Conservation (phyloP, 345 rosid species). For the Citropsis articulata region DNA sequence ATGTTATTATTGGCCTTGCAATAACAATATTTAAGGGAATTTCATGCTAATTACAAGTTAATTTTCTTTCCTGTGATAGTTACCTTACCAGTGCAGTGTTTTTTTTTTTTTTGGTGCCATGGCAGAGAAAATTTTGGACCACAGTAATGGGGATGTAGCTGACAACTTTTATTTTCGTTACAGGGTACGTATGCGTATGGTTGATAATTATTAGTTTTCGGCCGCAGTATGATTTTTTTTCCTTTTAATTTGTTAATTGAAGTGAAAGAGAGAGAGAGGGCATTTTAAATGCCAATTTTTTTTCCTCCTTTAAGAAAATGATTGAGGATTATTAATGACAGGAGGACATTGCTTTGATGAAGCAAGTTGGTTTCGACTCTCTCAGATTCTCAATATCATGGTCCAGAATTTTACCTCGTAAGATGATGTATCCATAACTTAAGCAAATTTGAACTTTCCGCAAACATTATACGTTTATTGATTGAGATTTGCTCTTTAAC, state of each 20-base stretch:
- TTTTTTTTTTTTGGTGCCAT: not conserved
- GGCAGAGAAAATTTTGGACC: constrained; percentile 36
- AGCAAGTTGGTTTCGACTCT: constrained; percentile 37
- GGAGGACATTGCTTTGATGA: constrained; percentile 43
- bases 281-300: not conserved
- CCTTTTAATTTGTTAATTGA: not conserved
- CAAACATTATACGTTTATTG: not conserved
- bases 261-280: not conserved
- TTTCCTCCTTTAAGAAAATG: not conserved
- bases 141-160: constrained; percentile 43
- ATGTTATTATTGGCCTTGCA: too few relatives aligned
- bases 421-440: constrained; percentile 3
- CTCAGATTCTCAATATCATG: constrained; percentile 54
- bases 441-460: not conserved
- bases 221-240: not conserved
- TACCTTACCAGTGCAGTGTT: not conserved
- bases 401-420: constrained; percentile 51
- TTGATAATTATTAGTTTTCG: not conserved
- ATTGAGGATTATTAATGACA: constrained; percentile 1
- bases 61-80: not conserved
- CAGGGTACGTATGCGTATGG: constrained; percentile 21
- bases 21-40: too few relatives aligned
- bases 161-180: constrained; percentile 34
- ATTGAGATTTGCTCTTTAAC: too few relatives aligned
- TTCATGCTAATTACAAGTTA: too few relatives aligned